Evolutionary conservation across 2,329 filamentous ascomycete genomes (phyloP).

Genomic region (Camptophora hylomeconis): DNA sequence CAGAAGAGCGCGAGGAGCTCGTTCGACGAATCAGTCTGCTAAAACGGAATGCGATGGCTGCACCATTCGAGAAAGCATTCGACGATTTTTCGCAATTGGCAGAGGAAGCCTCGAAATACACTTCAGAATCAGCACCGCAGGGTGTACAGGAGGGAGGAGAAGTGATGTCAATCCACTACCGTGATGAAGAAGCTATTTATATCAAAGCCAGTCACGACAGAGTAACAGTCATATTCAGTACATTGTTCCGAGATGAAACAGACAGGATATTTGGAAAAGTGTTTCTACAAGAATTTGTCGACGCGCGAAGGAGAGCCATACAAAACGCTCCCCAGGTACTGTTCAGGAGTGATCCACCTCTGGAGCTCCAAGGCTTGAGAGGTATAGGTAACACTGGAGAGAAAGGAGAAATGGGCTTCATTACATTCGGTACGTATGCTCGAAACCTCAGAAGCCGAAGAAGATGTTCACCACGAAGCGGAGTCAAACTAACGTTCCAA

Average conservation of each 20-base stretch:
- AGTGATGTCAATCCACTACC: conserved; percentile 94
- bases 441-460: too few relatives aligned
- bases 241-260: conserved; percentile 93
- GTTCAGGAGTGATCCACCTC: conserved; percentile 84
- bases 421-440: conserved; percentile 70
- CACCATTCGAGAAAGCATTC: conserved; percentile 94
- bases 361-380: conserved; percentile 77
- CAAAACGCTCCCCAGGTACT: conserved; percentile 97
- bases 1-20: conserved; percentile 77
- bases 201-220: conserved; percentile 95
- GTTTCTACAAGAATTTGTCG: conserved; percentile 96
- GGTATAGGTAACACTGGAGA: conserved; percentile 65
- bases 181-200: conserved; percentile 97
- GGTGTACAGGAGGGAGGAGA: conserved; percentile 79
- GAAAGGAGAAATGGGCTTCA: conserved; percentile 77
- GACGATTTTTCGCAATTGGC: conserved; percentile 77
- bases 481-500: conserved; percentile 12
- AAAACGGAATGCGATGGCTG: conserved; percentile 98
- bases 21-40: conserved; percentile 77
- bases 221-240: conserved; percentile 98
- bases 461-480: too few relatives aligned
- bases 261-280: conserved; percentile 96
- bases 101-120: conserved; percentile 84
- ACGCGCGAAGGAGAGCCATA: conserved; percentile 84
- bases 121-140: conserved; percentile 84